A percentile compares a stretch with the other conserved stretches of the same genome.
Evolutionary conservation across 371 early-diverging fungal species (phyloP).

Genomic region (Basidiobolus heterosporus): DNA sequence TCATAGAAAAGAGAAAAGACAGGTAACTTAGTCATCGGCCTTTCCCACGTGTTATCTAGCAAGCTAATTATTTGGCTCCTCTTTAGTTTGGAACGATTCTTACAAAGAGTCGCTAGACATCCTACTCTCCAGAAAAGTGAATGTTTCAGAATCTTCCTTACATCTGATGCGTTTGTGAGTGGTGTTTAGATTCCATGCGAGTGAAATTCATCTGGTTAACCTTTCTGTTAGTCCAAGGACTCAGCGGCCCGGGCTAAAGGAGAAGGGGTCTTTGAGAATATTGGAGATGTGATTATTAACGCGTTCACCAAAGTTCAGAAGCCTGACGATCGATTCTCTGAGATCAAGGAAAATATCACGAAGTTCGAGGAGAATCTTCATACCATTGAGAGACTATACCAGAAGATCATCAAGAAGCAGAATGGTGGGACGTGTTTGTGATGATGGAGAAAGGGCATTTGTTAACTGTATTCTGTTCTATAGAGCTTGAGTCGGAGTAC

Average conservation of each 20-base stretch:
- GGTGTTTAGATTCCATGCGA: neutral
- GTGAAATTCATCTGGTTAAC: neutral
- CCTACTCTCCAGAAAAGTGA: conserved; percentile 59
- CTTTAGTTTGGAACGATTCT: conserved; percentile 51
- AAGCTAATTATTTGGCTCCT: neutral
- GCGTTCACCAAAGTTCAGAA: conserved; percentile 79
- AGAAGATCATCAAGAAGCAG: conserved; percentile 58
- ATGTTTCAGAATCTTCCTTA: conserved; percentile 60
- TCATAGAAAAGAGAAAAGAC: conserved; percentile 64
- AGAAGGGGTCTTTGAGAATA: conserved; percentile 62
- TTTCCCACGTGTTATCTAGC: neutral
- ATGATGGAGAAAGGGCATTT: neutral
- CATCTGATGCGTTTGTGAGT: conserved; percentile 56
- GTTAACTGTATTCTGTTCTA: conserved; percentile 1
- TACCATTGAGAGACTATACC: conserved; percentile 54
- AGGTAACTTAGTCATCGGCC: conserved; percentile 20
- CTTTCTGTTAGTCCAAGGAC: conserved; percentile 1
- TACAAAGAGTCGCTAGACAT: conserved; percentile 70
- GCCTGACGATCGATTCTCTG: conserved; percentile 67
- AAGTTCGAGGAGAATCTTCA: conserved; percentile 70
- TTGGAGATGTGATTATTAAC: conserved; percentile 78
- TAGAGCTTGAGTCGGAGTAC: conserved; percentile 61
- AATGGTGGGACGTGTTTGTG: conserved; percentile 21
- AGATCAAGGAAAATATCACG: conserved; percentile 59
- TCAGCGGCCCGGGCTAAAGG: conserved; percentile 12